A percentile compares a stretch with the other conserved stretches of the same genome.
These are phyloP conservation scores for Kluyveromyces aestuarii DNA, from an alignment of 805 yeast species.

Conservation along the genomic window DNA sequence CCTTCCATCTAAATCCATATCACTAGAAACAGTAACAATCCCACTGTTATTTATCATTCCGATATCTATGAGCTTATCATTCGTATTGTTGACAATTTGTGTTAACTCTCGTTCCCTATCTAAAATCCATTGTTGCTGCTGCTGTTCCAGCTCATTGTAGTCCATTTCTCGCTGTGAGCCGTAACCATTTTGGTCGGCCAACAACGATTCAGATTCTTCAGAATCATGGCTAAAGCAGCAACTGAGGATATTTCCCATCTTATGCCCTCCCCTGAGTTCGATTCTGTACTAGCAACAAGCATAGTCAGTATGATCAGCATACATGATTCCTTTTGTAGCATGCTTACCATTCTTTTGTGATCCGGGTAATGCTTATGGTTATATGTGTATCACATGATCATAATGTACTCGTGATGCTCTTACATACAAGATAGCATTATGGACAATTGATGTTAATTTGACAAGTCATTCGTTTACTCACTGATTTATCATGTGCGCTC, in stretches of 20 bases:
- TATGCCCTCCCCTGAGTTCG: background rate
- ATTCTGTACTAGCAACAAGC: too few species aligned
- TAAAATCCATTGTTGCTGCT: conserved; percentile 13
- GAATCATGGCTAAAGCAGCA: conserved; percentile 17
- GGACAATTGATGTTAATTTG: too few species aligned
- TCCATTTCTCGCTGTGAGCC: conserved; percentile 11
- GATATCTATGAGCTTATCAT: conserved; percentile 28
- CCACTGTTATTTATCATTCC: conserved; percentile 30
- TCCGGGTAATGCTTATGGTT: too few species aligned
- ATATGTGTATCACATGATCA: too few species aligned
- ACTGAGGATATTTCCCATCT: conserved; percentile 25
- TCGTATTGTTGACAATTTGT: conserved; percentile 25
- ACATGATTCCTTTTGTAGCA: too few species aligned
- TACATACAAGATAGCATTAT: too few species aligned
- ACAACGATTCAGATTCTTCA: conserved; percentile 21
- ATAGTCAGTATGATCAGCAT: too few species aligned
- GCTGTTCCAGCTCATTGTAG: conserved; percentile 12
- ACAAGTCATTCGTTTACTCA: too few species aligned
- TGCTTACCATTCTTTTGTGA: too few species aligned
- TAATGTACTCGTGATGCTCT: too few species aligned
- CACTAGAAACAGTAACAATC: conserved; percentile 21
- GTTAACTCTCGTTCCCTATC: conserved; percentile 22
- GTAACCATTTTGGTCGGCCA: conserved; percentile 22
- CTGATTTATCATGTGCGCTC: too few species aligned
- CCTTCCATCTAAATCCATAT: conserved; percentile 5